Evolutionary conservation across 768 basidiomycete species (phyloP), one percentile per base, ranked within the genome.

Genomic region (Xerocomellus amylosporus): DNA sequence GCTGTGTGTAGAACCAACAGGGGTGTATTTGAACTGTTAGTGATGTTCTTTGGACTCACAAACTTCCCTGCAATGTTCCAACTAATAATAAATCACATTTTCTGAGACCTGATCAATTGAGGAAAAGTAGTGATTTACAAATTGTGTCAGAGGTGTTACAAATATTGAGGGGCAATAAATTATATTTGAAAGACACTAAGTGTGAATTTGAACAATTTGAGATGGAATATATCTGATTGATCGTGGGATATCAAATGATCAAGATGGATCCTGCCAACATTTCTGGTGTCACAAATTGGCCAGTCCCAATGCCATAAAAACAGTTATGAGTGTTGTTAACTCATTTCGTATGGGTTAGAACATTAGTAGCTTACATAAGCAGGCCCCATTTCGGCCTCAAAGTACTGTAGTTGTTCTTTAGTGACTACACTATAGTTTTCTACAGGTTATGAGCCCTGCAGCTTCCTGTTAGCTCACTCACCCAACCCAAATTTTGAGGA

Each of bases 71-170:
- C 58, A 0, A 68, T 60, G 0, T 71, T 66, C 45, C 72, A 71
- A 45, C 52, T 36, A 0, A 56, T 66, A 42, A 69, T 71, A 56
- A 62, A 72, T 24, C 28, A 50, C 9, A 10, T 66, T 3, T 60
- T 70, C 28, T 8, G 44, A 0, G 53, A 64, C 13, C 56, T 66
- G 3, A 41, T 57, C 8, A 31, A 28, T 2, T 1, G 17, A 10
- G 56, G 46, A 15, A 53, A 62, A 1, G 57, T 73, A 0, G n/a
- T 63, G 0, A 56, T 72, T 2, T 79, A 77, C 43, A 75, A 5
- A 30, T 59, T 2, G 37, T 56, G 0, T 0, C 0, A 0, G 9
- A 57, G 6, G 56, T 52, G 0, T 9, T 59, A 0, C 8, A 52
- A 2, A 37, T 26, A 0, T 15, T 56, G 0, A 0, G 8, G 0